phyloP scores from a whole-genome alignment of 2,329 filamentous ascomycete genomes.

The Aspergillus fructus region DNA sequence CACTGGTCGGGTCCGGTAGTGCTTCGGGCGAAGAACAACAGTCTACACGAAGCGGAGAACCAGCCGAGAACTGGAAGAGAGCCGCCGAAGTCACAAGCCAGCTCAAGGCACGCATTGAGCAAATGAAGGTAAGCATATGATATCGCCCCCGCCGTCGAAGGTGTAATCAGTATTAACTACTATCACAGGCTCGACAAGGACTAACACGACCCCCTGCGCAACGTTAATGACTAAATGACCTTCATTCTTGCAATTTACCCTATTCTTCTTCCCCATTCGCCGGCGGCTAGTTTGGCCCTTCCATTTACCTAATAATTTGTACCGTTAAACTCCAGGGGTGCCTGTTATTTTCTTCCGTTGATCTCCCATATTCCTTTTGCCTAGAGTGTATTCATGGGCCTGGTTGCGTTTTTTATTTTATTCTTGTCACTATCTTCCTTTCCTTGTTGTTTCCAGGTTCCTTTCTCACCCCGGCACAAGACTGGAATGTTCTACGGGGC shows the following conservation, averaged over 20 bases:
- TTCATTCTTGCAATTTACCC: conserved; percentile 8
- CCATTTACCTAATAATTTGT: conserved; percentile 8
- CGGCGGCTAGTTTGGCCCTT: conserved; percentile 3
- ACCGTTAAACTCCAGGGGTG: conserved; percentile 1
- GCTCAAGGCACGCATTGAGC: conserved; percentile 93
- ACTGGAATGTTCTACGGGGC: conserved; percentile 6
- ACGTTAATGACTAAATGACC: conserved; percentile 35
- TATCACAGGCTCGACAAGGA: conserved; percentile 45
- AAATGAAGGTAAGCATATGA: conserved; percentile 72
- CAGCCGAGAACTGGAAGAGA: conserved; percentile 91
- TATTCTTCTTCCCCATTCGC: conserved; percentile 5
- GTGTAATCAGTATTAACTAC: conserved; percentile 1
- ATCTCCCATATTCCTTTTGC: not conserved
- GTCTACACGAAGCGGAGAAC: conserved; percentile 46
- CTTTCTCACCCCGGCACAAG: not conserved
- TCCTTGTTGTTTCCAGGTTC: not conserved
- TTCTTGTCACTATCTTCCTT: not conserved
- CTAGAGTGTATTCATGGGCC: not conserved
- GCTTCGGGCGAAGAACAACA: conserved; percentile 34
- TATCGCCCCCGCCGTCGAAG: not conserved
- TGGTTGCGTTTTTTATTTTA: not conserved
- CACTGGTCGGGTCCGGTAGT: conserved; percentile 35
- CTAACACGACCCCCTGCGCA: conserved; percentile 39
- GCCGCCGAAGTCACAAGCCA: conserved; percentile 98
- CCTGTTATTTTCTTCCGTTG: conserved; percentile 3